A percentile compares a stretch with the other conserved stretches of the same genome.
Evolutionary conservation across 2,329 filamentous ascomycete genomes (phyloP).

Genomic region (Ophiostoma perfectum): DNA sequence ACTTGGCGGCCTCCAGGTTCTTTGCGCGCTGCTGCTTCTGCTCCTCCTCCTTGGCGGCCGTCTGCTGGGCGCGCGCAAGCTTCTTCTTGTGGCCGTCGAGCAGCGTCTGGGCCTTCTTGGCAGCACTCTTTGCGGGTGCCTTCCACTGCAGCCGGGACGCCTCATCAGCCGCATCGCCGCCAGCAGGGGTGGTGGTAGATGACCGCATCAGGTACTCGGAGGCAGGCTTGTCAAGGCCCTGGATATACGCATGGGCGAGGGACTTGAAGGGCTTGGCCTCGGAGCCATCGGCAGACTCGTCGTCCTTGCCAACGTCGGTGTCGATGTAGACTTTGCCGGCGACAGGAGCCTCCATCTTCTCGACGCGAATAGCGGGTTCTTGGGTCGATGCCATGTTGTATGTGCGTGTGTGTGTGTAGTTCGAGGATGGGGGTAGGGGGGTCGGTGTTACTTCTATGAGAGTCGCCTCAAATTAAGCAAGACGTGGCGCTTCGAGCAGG

Average conservation of each 20-base stretch:
- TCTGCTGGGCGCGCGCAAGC: conserved; percentile 68
- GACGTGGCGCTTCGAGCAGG: neutral
- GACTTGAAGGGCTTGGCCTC: conserved; percentile 76
- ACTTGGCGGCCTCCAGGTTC: conserved; percentile 74
- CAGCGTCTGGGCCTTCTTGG: conserved; percentile 77
- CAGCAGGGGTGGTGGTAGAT: conserved; percentile 56
- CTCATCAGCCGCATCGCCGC: conserved; percentile 58
- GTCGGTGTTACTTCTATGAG: neutral
- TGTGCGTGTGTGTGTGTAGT: neutral
- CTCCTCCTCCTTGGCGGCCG: conserved; percentile 65
- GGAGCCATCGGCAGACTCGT: conserved; percentile 59
- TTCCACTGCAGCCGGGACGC: conserved; percentile 67
- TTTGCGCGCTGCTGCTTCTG: conserved; percentile 64
- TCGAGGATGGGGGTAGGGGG: too few relatives aligned
- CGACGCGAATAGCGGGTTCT: conserved; percentile 48
- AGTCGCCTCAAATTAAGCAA: too few relatives aligned
- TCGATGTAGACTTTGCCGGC: conserved; percentile 64
- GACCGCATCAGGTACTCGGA: conserved; percentile 64
- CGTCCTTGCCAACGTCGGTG: conserved; percentile 71
- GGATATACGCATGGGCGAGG: conserved; percentile 69
- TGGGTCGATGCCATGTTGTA: conserved; percentile 30
- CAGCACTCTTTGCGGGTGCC: conserved; percentile 71
- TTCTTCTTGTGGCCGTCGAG: conserved; percentile 79
- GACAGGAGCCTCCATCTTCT: conserved; percentile 29
- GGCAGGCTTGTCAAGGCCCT: conserved; percentile 55